Evolutionary conservation across 2,329 filamentous ascomycete species (phyloP).

Genomic region (Chrysosporium queenslandicum): DNA sequence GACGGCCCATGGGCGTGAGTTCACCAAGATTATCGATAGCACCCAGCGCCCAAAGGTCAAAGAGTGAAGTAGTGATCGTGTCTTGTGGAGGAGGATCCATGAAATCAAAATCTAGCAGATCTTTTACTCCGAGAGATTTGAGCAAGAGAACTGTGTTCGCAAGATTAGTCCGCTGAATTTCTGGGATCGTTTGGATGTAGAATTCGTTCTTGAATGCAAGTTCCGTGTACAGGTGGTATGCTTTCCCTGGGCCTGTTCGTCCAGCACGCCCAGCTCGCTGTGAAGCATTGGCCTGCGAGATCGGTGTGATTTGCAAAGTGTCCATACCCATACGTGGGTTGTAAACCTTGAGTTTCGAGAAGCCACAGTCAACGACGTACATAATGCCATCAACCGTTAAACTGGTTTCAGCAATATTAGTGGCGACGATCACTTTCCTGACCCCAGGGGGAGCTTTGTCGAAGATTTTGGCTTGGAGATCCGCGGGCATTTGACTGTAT

Average conservation of each 20-base stretch:
- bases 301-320: conserved; percentile 91
- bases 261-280: conserved; percentile 90
- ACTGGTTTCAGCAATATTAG: conserved; percentile 96
- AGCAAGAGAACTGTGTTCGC: conserved; percentile 89
- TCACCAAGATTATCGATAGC: conserved; percentile 90
- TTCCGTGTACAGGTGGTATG: conserved; percentile 88
- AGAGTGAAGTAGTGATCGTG: conserved; percentile 91
- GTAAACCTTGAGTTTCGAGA: conserved; percentile 96
- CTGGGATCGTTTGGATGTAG: conserved; percentile 92
- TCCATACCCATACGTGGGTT: conserved; percentile 99
- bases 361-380: conserved; percentile 95
- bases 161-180: conserved; percentile 93
- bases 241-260: conserved; percentile 87
- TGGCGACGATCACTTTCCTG: conserved; percentile 94
- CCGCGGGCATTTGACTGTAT: conserved; percentile 98
- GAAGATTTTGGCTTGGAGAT: conserved; percentile 95
- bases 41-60: conserved; percentile 92
- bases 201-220: conserved; percentile 91
- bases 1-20: conserved; percentile 72
- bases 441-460: conserved; percentile 82
- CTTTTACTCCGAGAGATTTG: conserved; percentile 88
- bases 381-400: conserved; percentile 98
- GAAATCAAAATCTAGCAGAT: conserved; percentile 93
- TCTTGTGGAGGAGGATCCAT: conserved; percentile 99
- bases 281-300: conserved; percentile 90